Evolutionary conservation across 768 basidiomycete species (phyloP).

Genomic region (Pholiota molesta): DNA sequence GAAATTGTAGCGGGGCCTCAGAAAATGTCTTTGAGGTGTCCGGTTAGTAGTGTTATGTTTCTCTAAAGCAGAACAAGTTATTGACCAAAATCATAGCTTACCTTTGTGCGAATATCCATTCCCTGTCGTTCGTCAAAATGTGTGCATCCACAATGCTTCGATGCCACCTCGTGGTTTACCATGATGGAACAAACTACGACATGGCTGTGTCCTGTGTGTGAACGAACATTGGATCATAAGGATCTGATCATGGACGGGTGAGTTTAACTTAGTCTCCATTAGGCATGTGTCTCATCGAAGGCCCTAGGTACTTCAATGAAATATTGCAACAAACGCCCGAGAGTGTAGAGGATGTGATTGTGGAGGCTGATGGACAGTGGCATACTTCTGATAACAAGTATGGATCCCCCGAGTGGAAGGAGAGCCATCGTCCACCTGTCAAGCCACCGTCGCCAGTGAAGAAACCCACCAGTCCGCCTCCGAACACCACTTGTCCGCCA

Average conservation of each 20-base stretch:
- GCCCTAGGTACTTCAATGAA: conserved; percentile 78
- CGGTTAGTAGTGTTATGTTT: conserved; percentile 56
- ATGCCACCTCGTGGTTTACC: conserved; percentile 90
- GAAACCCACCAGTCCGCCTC: conserved; percentile 29
- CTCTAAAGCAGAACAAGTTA: neutral
- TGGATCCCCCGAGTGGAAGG: conserved; percentile 74
- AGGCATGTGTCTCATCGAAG: neutral
- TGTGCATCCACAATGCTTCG: conserved; percentile 93
- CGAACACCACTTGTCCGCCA: conserved; percentile 19
- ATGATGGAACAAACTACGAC: conserved; percentile 97
- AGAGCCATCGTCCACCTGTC: conserved; percentile 44
- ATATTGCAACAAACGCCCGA: conserved; percentile 82
- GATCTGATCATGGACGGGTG: conserved; percentile 94
- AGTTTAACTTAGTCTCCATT: conserved; percentile 15
- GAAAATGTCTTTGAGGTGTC: conserved; percentile 92
- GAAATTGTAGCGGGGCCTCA: conserved; percentile 91
- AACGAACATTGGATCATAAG: conserved; percentile 71
- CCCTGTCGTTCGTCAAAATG: conserved; percentile 90
- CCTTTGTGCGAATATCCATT: conserved; percentile 80
- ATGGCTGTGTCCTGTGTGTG: conserved; percentile 94
- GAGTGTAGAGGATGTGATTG: conserved; percentile 85
- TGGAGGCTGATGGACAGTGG: conserved; percentile 96
- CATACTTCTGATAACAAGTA: conserved; percentile 89
- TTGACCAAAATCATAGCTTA: conserved; percentile 54
- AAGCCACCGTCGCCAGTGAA: conserved; percentile 33